Conservation (phyloP, 202 grass and related monocot species). For the Schoenoplectus triqueter region DNA sequence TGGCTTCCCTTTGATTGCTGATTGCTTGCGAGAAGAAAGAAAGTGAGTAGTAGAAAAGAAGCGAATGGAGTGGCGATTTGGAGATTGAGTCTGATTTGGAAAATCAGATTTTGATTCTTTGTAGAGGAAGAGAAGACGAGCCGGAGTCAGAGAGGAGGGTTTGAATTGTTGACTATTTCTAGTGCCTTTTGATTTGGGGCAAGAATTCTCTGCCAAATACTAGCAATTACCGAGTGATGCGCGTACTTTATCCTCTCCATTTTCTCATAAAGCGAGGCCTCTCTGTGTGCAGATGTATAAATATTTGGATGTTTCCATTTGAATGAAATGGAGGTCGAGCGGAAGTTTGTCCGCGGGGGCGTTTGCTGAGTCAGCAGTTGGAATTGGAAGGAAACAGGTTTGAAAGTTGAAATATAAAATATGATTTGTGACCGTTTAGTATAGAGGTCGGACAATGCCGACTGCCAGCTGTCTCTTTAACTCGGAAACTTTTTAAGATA, state of each 20-base stretch:
- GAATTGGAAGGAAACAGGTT: slow-evolving; percentile 26
- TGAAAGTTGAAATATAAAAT: slow-evolving; percentile 38
- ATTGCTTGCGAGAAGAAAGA: slow-evolving; percentile 6
- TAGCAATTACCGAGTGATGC: slow-evolving; percentile 22
- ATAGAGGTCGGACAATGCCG: background rate
- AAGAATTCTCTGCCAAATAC: slow-evolving; percentile 8
- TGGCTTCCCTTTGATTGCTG: background rate
- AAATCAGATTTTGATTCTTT: background rate
- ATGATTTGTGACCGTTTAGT: slow-evolving; percentile 30
- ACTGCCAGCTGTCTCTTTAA: slow-evolving; percentile 39
- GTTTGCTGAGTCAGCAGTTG: slow-evolving; percentile 33
- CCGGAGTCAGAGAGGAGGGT: background rate
- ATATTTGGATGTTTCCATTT: background rate
- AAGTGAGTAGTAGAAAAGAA: background rate
- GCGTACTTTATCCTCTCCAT: background rate
- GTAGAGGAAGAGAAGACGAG: background rate
- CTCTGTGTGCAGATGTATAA: background rate
- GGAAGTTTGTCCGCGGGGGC: background rate
- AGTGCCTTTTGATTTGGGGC: slow-evolving; percentile 10
- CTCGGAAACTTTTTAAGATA: background rate
- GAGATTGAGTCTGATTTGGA: slow-evolving; percentile 18
- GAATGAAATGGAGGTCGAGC: background rate
- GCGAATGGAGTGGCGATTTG: background rate
- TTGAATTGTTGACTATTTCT: slow-evolving; percentile 40
- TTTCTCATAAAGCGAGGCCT: background rate